phyloP scores from a whole-genome alignment of 2,329 filamentous ascomycete genomes.

The Colletotrichum spaethianum region DNA sequence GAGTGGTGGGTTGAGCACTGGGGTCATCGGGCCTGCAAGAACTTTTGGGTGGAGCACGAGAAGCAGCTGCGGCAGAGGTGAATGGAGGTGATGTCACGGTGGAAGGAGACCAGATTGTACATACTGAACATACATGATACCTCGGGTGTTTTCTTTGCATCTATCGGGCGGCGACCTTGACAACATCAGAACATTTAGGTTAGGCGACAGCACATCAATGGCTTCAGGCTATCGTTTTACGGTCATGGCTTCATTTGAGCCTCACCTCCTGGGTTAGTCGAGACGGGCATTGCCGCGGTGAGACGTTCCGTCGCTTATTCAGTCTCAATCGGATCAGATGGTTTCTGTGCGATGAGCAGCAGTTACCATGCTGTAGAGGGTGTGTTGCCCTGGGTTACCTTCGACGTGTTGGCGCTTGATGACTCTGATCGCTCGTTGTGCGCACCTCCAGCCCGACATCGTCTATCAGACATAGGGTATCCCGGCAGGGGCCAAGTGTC shows the following conservation, averaged over 20 bases:
- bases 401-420: background rate
- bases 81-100: conserved; percentile 20
- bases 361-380: background rate
- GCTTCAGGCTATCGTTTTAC: background rate
- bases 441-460: conserved; percentile 13
- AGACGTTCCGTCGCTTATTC: background rate
- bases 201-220: background rate
- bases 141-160: conserved; percentile 18
- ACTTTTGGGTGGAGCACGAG: conserved; percentile 89
- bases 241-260: background rate
- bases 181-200: conserved; percentile 1
- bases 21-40: conserved; percentile 83
- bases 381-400: background rate
- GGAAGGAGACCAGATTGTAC: background rate
- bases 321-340: background rate
- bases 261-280: background rate
- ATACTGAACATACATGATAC: conserved; percentile 32
- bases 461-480: conserved; percentile 9
- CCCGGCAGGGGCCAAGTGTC: conserved; percentile 8
- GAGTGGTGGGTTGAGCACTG: conserved; percentile 97
- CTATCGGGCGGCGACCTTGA: background rate
- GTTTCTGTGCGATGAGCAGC: background rate
- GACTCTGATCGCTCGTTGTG: background rate
- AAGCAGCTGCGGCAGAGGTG: conserved; percentile 77
- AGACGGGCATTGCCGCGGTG: background rate